Evolutionary conservation across 306 rosid species (phyloP).

Genomic region (Medicago lupulina): DNA sequence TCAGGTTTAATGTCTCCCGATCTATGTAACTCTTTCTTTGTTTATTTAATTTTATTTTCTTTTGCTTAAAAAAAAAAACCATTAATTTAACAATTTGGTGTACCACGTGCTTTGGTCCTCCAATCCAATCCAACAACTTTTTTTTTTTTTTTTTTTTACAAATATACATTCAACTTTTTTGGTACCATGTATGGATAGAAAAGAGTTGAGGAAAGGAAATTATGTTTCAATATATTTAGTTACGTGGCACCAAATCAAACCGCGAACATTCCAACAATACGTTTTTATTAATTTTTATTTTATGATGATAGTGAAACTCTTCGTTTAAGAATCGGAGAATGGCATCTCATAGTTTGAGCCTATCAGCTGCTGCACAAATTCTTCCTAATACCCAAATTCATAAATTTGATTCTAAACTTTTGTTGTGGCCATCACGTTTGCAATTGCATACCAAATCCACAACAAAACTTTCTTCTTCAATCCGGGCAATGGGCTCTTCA

Average conservation of each 20-base stretch:
- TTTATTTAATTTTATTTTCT: too few species aligned
- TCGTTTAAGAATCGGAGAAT: conserved; percentile 30
- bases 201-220: not conserved
- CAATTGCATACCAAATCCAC: conserved; percentile 45
- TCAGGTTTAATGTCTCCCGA: too few species aligned
- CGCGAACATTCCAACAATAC: not conserved
- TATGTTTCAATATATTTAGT: not conserved
- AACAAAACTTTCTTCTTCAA: conserved; percentile 49
- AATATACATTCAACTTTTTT: too few species aligned
- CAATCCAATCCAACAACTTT: too few species aligned
- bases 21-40: too few species aligned
- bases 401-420: conserved; percentile 45
- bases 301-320: too few species aligned
- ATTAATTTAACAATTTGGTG: too few species aligned
- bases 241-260: conserved; percentile 38
- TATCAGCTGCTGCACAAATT: conserved; percentile 47
- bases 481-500: conserved; percentile 78
- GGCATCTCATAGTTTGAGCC: conserved; percentile 59
- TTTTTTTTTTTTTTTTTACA: too few species aligned
- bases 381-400: conserved; percentile 39
- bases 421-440: conserved; percentile 42
- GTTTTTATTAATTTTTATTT: not conserved
- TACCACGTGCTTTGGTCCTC: too few species aligned
- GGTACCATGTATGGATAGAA: too few species aligned
- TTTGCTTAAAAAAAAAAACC: too few species aligned